Percentiles rank a stretch among this genome's conserved stretches.
Conservation (phyloP, 139 green algal genomes). For the Spirogloea muscicola region DNA sequence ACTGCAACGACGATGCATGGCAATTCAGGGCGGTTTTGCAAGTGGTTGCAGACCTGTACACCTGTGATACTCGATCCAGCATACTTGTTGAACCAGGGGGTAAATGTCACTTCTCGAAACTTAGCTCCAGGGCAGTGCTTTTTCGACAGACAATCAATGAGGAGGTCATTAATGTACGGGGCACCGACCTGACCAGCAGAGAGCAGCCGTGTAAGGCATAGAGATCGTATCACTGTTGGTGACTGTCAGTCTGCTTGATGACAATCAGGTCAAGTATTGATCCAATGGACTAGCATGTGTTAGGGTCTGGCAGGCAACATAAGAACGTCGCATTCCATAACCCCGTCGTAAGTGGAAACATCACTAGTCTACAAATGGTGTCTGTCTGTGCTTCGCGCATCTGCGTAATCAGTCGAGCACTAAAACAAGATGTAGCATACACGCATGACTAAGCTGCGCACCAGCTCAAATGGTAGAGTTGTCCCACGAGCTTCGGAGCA, state of each 20-base stretch:
- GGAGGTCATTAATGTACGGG: conserved; percentile 32
- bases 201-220: neutral
- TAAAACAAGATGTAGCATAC: neutral
- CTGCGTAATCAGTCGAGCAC: neutral
- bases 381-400: too few species aligned
- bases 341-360: neutral
- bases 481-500: conserved; percentile 50
- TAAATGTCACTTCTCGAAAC: conserved; percentile 43
- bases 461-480: conserved; percentile 51
- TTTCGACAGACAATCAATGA: neutral
- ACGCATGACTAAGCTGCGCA: neutral
- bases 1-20: neutral
- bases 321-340: neutral
- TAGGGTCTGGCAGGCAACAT: too few species aligned
- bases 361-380: neutral
- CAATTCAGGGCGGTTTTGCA: neutral
- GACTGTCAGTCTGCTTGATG: conserved; percentile 2
- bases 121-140: conserved; percentile 6
- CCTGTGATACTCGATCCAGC: conserved; percentile 22
- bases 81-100: conserved; percentile 46
- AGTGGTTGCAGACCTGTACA: conserved; percentile 23
- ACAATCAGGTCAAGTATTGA: neutral
- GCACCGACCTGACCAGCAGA: conserved; percentile 31
- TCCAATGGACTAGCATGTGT: too few species aligned
- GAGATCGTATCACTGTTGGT: neutral